These are phyloP conservation scores for Scedosporium aurantiacum DNA, from an alignment of 2,329 filamentous ascomycete species.

Conservation along the genomic window DNA sequence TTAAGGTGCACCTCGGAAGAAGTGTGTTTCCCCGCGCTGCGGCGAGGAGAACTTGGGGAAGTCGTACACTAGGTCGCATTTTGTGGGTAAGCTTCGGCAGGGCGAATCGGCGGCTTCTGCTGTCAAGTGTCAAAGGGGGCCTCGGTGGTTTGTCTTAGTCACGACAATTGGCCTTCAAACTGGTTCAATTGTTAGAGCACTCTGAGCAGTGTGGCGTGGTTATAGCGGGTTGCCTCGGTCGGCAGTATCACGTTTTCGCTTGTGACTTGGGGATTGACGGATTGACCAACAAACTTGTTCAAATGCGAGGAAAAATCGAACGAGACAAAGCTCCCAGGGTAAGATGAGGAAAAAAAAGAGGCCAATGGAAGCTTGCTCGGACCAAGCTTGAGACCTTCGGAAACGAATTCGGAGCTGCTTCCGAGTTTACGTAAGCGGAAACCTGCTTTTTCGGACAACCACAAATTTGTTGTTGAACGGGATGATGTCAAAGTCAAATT, in stretches of 20 bases:
- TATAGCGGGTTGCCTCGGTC: not conserved
- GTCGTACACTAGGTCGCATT: conserved; percentile 2
- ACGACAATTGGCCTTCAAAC: not conserved
- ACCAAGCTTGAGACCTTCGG: not conserved
- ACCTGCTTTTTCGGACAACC: not conserved
- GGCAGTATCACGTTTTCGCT: not conserved
- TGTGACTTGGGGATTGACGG: not conserved
- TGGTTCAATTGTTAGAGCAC: not conserved
- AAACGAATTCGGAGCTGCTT: not conserved
- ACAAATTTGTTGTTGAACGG: not conserved
- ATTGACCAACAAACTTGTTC: not conserved
- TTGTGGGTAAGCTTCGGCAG: conserved; percentile 1
- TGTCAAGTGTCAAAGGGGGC: not conserved
- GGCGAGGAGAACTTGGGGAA: conserved; percentile 3
- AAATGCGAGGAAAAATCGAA: not conserved
- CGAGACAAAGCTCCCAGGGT: not conserved
- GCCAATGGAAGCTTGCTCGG: not conserved
- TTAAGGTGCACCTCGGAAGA: not conserved
- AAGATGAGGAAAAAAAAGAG: not conserved
- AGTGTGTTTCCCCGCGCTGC: not conserved
- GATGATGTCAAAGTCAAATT: not conserved
- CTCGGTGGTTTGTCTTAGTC: not conserved
- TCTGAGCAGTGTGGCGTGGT: not conserved
- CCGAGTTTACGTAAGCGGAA: not conserved
- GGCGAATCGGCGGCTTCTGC: not conserved